Percentiles rank a stretch among this genome's conserved stretches.
Evolutionary conservation across 139 green algal species (phyloP).

Genomic region (Chlamydomonas applanata): DNA sequence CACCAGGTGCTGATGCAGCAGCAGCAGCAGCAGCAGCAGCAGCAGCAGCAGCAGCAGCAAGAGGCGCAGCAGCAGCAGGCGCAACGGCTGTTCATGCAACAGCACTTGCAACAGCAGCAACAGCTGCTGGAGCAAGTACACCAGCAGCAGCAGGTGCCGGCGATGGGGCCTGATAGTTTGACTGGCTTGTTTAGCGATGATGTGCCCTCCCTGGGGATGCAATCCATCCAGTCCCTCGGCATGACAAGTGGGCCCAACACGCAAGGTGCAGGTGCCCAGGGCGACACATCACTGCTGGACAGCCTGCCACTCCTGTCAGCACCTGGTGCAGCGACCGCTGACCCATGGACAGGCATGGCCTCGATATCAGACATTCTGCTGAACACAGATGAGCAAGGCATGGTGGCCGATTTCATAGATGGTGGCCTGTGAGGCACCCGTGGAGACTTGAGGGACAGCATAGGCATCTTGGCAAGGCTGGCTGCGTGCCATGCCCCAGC

Average conservation of each 20-base stretch:
- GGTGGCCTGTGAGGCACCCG: background rate
- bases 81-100: background rate
- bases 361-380: background rate
- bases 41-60: background rate
- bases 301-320: background rate
- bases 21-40: background rate
- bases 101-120: background rate
- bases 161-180: too few species aligned
- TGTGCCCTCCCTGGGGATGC: background rate
- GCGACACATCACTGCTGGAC: background rate
- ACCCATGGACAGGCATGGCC: too few species aligned
- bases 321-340: background rate
- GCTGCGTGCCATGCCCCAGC: too few species aligned
- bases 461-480: too few species aligned
- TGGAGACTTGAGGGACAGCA: too few species aligned
- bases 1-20: background rate
- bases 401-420: constrained; percentile 2
- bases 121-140: background rate
- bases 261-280: background rate
- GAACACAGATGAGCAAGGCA: background rate
- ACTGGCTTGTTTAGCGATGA: too few species aligned
- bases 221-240: background rate
- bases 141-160: background rate
- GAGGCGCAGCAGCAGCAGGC: background rate
- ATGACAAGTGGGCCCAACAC: too few species aligned